phyloP scores from a whole-genome alignment of 2,329 filamentous ascomycete species.

The Penicillium hordei region DNA sequence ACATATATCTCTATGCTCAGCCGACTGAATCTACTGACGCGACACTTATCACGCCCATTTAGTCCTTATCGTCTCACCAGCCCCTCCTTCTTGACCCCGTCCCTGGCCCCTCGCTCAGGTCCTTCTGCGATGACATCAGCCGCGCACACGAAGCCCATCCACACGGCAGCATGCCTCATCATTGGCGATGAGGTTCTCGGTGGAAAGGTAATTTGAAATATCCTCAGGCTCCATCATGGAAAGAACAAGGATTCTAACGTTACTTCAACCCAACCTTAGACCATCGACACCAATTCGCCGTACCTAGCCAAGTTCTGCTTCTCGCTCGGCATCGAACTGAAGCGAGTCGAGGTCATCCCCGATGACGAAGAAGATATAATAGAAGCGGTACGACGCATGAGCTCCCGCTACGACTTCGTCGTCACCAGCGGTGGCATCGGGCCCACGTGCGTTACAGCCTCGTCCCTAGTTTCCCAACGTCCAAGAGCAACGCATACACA shows the following conservation, averaged over 20 bases:
- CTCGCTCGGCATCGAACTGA: conserved; percentile 66
- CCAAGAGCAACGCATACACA: neutral
- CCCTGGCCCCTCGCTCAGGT: conserved; percentile 19
- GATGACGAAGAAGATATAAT: conserved; percentile 90
- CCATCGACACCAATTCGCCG: conserved; percentile 65
- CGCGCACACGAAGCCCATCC: conserved; percentile 60
- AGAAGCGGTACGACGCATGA: conserved; percentile 85
- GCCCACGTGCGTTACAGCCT: conserved; percentile 68
- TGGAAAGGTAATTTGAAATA: conserved; percentile 69
- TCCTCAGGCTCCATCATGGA: neutral
- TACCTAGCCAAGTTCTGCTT: conserved; percentile 68
- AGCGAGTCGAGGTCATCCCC: conserved; percentile 86
- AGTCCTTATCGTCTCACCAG: conserved; percentile 51
- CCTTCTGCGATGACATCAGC: conserved; percentile 47
- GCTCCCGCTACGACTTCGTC: conserved; percentile 84
- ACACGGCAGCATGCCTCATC: conserved; percentile 87
- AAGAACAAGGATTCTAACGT: neutral
- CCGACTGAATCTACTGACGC: conserved; percentile 69
- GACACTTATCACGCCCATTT: conserved; percentile 68
- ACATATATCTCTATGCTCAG: conserved; percentile 63
- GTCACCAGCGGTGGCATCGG: conserved; percentile 95
- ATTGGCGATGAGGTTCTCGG: conserved; percentile 97
- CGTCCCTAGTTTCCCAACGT: neutral
- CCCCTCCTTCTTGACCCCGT: conserved; percentile 41
- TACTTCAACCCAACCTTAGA: conserved; percentile 43